A percentile compares a stretch with the other conserved stretches of the same genome.
phyloP scores from a whole-genome alignment of 805 yeast genomes.

The Metschnikowia dekortorum region DNA sequence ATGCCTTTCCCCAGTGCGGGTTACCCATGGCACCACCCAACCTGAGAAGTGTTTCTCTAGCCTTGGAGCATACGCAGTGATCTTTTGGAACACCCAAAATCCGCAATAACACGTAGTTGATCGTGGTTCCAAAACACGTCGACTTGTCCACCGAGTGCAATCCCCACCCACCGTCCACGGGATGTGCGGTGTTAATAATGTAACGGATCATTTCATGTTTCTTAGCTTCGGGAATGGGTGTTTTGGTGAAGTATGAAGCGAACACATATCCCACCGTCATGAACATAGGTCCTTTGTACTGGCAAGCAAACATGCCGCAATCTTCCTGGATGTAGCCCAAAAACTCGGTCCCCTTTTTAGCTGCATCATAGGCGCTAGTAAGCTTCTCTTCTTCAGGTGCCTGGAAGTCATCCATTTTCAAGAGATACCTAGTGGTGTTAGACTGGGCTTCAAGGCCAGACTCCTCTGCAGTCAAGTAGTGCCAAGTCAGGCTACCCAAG shows the following conservation, averaged over 20 bases:
- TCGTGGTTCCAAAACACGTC: conserved; percentile 90
- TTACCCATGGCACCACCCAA: conserved; percentile 86
- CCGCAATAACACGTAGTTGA: conserved; percentile 80
- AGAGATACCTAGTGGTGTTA: conserved; percentile 51
- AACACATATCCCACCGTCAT: conserved; percentile 87
- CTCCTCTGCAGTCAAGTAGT: conserved; percentile 46
- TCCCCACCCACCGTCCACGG: conserved; percentile 99
- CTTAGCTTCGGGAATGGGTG: conserved; percentile 63
- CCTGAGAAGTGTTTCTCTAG: conserved; percentile 60
- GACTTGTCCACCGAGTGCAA: conserved; percentile 87
- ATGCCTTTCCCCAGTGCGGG: conserved; percentile 98
- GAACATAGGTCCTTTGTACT: conserved; percentile 97
- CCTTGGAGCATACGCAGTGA: conserved; percentile 75
- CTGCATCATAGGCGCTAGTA: conserved; percentile 53
- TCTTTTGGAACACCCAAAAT: conserved; percentile 68
- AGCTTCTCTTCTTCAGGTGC: conserved; percentile 33
- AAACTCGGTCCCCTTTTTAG: conserved; percentile 70
- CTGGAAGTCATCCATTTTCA: conserved; percentile 37
- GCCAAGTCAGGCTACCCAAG: conserved; percentile 82
- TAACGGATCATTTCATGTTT: conserved; percentile 74
- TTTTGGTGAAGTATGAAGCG: conserved; percentile 63
- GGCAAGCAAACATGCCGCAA: conserved; percentile 86
- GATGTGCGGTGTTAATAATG: conserved; percentile 87
- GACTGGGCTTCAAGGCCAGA: conserved; percentile 46
- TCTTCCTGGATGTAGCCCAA: conserved; percentile 60